Percentiles rank a stretch among this genome's conserved stretches.
Evolutionary conservation across 495 filamentous ascomycete genomes (phyloP).

Genomic region (Penicillium angulare): DNA sequence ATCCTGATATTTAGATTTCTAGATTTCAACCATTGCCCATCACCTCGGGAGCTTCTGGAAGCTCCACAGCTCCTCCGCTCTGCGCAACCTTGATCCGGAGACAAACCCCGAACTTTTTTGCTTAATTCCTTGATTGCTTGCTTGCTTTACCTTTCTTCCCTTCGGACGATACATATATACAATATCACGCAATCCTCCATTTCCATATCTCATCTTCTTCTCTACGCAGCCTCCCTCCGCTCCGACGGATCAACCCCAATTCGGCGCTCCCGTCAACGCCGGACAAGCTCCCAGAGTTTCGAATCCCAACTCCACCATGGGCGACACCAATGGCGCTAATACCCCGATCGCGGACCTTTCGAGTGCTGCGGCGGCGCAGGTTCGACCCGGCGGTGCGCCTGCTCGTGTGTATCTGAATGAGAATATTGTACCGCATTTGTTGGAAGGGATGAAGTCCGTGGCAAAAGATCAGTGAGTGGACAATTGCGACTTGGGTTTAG

Average conservation of each 20-base stretch:
- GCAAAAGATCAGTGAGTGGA: constrained; percentile 73
- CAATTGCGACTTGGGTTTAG: neutral
- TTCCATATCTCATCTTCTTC: neutral
- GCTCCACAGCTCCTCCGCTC: constrained; percentile 27
- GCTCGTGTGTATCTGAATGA: constrained; percentile 86
- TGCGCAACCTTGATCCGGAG: constrained; percentile 13
- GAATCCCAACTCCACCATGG: constrained; percentile 19
- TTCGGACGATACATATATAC: no score
- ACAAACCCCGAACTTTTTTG: neutral
- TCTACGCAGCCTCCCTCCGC: neutral
- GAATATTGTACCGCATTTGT: constrained; percentile 76
- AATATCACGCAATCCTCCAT: neutral
- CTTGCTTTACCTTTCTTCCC: no score
- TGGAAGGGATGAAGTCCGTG: constrained; percentile 91
- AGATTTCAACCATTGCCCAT: neutral
- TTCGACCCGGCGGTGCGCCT: constrained; percentile 72
- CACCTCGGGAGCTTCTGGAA: constrained; percentile 9
- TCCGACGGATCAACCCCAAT: constrained; percentile 1
- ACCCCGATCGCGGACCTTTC: constrained; percentile 40
- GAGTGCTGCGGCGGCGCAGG: constrained; percentile 38
- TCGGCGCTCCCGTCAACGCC: neutral
- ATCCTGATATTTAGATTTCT: neutral
- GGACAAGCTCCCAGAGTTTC: constrained; percentile 2
- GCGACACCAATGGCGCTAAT: constrained; percentile 27
- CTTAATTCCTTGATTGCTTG: neutral